Conservation (phyloP, 345 rosid species). For the Orychophragmus violaceus region DNA sequence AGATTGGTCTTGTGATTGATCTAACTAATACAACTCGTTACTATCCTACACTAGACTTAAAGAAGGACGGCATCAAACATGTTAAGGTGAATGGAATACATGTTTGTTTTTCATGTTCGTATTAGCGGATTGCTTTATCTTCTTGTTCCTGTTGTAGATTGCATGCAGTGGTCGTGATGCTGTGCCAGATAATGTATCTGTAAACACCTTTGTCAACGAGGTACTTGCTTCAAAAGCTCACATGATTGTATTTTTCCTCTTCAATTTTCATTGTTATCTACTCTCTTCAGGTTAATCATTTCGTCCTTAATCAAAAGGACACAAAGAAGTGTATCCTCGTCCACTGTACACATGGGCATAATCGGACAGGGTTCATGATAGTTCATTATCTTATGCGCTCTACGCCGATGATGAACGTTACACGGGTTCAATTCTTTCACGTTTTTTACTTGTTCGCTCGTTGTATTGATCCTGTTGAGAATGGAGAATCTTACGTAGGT, state of each 20-base stretch:
- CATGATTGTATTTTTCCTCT: no score
- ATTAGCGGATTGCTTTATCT: not conserved
- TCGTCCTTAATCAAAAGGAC: slow-evolving; percentile 54
- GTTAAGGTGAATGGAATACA: slow-evolving; percentile 49
- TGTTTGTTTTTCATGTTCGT: not conserved
- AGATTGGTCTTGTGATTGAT: slow-evolving; percentile 97
- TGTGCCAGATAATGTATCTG: slow-evolving; percentile 76
- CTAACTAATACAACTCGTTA: slow-evolving; percentile 88
- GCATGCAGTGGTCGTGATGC: slow-evolving; percentile 84
- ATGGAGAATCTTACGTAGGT: not conserved
- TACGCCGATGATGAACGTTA: slow-evolving; percentile 52
- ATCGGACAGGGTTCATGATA: slow-evolving; percentile 96
- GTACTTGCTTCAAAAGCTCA: no score
- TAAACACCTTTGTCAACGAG: slow-evolving; percentile 79
- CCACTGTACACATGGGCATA: slow-evolving; percentile 98
- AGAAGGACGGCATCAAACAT: slow-evolving; percentile 72
- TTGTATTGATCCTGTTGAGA: not conserved
- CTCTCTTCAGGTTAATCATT: slow-evolving; percentile 57
- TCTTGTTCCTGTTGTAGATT: slow-evolving; percentile 45
- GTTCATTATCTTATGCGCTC: slow-evolving; percentile 91
- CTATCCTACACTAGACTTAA: slow-evolving; percentile 57
- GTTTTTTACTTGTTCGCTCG: not conserved
- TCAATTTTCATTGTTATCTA: not conserved
- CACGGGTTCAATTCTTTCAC: slow-evolving; percentile 44
- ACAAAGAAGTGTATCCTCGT: slow-evolving; percentile 71